phyloP scores from a whole-genome alignment of 192 early-diverging fungal species.

The Thamnidium elegans region DNA sequence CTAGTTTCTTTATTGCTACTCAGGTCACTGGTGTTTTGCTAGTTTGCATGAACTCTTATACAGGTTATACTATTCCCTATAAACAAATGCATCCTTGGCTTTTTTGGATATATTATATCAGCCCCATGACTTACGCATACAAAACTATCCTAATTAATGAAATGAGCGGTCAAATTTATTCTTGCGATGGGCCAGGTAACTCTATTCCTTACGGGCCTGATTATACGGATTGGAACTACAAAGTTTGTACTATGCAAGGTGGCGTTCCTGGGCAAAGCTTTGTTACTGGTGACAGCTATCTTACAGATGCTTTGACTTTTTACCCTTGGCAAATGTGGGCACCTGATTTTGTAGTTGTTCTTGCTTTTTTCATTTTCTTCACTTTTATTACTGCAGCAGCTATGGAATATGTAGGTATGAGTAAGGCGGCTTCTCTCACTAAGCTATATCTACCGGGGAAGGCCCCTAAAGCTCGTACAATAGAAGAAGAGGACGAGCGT shows the following conservation, averaged over 20 bases:
- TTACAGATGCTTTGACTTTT: constrained; percentile 51
- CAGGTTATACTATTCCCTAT: constrained; percentile 60
- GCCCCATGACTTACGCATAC: constrained; percentile 67
- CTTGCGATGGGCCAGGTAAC: constrained; percentile 34
- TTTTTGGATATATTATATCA: constrained; percentile 66
- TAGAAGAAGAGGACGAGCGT: constrained; percentile 30
- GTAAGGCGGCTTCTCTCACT: constrained; percentile 45
- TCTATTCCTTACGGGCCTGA: constrained; percentile 28
- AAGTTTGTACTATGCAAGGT: constrained; percentile 64
- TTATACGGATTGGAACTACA: constrained; percentile 38
- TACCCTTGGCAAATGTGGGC: constrained; percentile 52
- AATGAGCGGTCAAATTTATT: constrained; percentile 40
- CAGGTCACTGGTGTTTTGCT: constrained; percentile 53
- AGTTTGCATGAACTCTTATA: constrained; percentile 50
- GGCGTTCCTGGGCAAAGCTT: constrained; percentile 46
- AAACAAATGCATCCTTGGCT: constrained; percentile 62
- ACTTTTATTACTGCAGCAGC: constrained; percentile 37
- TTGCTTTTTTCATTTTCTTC: constrained; percentile 45
- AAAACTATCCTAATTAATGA: constrained; percentile 69
- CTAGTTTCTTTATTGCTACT: constrained; percentile 51
- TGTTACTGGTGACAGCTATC: constrained; percentile 60
- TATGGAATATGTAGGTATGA: constrained; percentile 48
- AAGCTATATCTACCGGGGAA: constrained; percentile 46
- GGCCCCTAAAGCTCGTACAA: constrained; percentile 21
- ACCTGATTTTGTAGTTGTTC: constrained; percentile 56